Base-by-base conservation (phyloP, 2,329 filamentous ascomycete genomes). In the Alternaria atra region DNA sequence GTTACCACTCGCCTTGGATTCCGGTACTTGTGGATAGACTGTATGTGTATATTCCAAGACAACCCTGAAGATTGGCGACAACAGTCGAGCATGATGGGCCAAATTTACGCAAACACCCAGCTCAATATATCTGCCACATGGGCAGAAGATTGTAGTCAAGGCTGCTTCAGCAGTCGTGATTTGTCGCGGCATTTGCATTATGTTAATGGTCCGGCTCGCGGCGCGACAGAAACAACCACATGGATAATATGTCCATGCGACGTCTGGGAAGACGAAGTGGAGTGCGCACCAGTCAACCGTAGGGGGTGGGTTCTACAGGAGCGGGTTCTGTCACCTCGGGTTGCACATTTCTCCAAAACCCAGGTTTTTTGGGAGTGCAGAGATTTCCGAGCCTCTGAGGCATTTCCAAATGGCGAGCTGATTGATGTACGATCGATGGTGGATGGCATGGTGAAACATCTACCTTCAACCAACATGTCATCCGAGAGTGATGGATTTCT, bases 241-340 rank as follows among this genome's bases (percentile, higher is more conserved):
- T 46, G 25, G 15, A 4, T 10, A 30, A 5, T 46, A 2, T 2
- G 20, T 20, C 20, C 20, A 20, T 20, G 20, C 20, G 4, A 29
- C 25, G 7, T 2, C 1, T 1, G 1, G 1, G 4, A 4, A 17
- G 0, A 2, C 7, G 13, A 29, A 0, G 15, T 29, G 4, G 43
- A 46, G 5, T 1, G 1, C 1, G 25, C n/a, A 4, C 9, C 43
- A 4, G 43, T 46, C 0, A 46, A 46, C 2, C 5, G 2, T 17
- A 46, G 43, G 10, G 43, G 25, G 0, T 46, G 43, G 43, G 43
- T 46, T 1, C 2, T 46, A 2, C 43, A 46, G 5, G 27, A 46
- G 29, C 43, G 43, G 1, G 10, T 46, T 3, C 6, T 46, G 1
- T 30, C 27, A 3, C 27, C 27, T 25, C 43, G 43, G 8, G 30